Percentiles rank a stretch among this genome's conserved stretches.
Conservation (phyloP, 495 filamentous ascomycete genomes). For the Daldinia grandis region DNA sequence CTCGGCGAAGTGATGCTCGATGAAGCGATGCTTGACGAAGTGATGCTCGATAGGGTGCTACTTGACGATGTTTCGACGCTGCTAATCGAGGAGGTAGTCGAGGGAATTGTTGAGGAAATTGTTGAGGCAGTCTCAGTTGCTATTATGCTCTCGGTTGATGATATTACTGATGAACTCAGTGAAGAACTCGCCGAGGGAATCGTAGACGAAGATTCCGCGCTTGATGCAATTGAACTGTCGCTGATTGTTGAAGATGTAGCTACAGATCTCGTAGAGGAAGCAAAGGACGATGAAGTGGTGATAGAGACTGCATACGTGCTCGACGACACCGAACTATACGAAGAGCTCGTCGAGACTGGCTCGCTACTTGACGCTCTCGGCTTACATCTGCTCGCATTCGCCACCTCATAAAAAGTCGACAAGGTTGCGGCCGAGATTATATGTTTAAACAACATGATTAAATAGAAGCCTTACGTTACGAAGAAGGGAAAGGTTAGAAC, state of each 20-base stretch:
- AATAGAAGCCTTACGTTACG: not conserved
- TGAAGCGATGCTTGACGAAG: not conserved
- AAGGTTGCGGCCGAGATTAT: not conserved
- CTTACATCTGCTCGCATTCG: not conserved
- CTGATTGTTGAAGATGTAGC: not conserved
- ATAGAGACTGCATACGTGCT: not conserved
- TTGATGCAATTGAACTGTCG: not conserved
- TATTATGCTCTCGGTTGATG: not conserved
- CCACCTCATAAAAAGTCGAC: not conserved
- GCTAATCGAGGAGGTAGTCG: not conserved
- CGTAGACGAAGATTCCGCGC: not conserved
- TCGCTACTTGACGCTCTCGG: not conserved
- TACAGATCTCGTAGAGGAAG: not conserved
- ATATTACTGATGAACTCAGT: not conserved
- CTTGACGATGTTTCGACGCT: not conserved
- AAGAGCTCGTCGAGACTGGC: not conserved
- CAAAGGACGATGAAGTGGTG: not conserved
- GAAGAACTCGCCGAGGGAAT: not conserved
- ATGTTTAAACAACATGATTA: not conserved
- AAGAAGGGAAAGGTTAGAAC: not conserved
- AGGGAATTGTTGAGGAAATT: not conserved
- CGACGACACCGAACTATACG: not conserved
- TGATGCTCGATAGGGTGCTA: not conserved
- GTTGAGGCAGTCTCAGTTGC: not conserved
- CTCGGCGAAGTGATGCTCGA: too few relatives aligned